Conservation (phyloP, 2,329 filamentous ascomycete species). For the Cladophialophora yegresii region DNA sequence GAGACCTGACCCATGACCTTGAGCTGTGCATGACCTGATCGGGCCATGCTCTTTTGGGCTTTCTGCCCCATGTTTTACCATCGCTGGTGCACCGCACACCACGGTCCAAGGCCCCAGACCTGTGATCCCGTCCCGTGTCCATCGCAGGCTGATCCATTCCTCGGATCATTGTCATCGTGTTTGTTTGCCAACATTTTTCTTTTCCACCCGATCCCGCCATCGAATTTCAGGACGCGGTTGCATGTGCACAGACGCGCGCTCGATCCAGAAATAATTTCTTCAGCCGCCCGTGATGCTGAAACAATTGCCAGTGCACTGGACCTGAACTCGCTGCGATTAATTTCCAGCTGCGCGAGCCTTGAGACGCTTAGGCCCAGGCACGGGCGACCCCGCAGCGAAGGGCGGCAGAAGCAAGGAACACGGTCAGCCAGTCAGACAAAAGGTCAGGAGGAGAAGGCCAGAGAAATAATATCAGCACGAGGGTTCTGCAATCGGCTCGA, state of each 20-base stretch:
- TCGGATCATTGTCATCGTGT: not conserved
- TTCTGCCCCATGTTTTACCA: conserved; percentile 16
- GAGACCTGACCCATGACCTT: conserved; percentile 27
- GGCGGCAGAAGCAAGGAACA: conserved; percentile 25
- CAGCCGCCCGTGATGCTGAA: conserved; percentile 26
- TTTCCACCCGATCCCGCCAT: not conserved
- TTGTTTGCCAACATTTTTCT: not conserved
- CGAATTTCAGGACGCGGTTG: conserved; percentile 4
- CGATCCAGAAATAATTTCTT: conserved; percentile 20
- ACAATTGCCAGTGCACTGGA: conserved; percentile 23
- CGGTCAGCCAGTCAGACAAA: conserved; percentile 19
- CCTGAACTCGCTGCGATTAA: conserved; percentile 22
- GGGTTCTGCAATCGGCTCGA: conserved; percentile 22
- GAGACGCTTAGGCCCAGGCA: conserved; percentile 27
- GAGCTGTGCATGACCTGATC: conserved; percentile 20
- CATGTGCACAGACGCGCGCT: conserved; percentile 6
- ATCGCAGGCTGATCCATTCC: conserved; percentile 5
- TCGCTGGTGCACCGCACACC: not conserved
- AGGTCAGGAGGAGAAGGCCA: conserved; percentile 13
- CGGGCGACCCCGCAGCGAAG: conserved; percentile 30
- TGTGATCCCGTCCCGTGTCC: conserved; percentile 18
- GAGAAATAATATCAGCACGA: conserved; percentile 15
- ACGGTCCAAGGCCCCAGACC: not conserved
- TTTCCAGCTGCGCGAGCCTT: conserved; percentile 26
- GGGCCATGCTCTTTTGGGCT: conserved; percentile 17